Evolutionary conservation across 768 basidiomycete species (phyloP).

Genomic region (Boletus rubroflammeus): DNA sequence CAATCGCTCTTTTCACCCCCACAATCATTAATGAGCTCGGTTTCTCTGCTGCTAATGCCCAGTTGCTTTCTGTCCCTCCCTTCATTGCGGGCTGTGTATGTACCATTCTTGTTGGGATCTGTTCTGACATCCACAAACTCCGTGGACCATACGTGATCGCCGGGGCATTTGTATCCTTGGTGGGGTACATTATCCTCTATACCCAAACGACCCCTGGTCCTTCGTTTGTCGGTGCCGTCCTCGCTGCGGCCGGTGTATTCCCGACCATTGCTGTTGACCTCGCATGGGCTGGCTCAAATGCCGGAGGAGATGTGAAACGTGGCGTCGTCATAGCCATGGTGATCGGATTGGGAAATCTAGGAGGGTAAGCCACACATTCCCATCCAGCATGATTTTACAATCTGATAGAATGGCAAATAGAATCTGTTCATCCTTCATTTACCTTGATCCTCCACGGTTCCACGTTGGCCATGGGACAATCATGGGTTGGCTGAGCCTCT

Average conservation of each 20-base stretch:
- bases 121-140: constrained; percentile 40
- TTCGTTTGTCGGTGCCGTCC: constrained; percentile 45
- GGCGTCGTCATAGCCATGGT: constrained; percentile 52
- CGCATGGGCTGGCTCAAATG: constrained; percentile 54
- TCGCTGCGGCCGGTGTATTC: constrained; percentile 51
- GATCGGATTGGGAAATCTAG: constrained; percentile 53
- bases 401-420: constrained; percentile 19
- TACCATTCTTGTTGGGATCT: constrained; percentile 40
- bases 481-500: constrained; percentile 35
- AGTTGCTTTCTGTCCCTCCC: constrained; percentile 48
- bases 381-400: background rate
- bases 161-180: constrained; percentile 39
- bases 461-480: constrained; percentile 36
- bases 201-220: constrained; percentile 20
- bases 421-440: constrained; percentile 43
- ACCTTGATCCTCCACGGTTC: constrained; percentile 36
- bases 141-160: constrained; percentile 50
- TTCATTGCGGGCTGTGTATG: constrained; percentile 44
- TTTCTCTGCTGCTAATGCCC: constrained; percentile 48
- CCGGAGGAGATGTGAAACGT: constrained; percentile 52
- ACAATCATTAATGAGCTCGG: constrained; percentile 50
- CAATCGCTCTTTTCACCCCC: constrained; percentile 49
- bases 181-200: constrained; percentile 52
- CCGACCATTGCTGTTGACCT: constrained; percentile 46
- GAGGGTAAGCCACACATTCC: constrained; percentile 38